Percentiles rank a stretch among this genome's conserved stretches.
phyloP scores from a whole-genome alignment of 768 basidiomycete genomes.

The Tulasnella sp. region DNA sequence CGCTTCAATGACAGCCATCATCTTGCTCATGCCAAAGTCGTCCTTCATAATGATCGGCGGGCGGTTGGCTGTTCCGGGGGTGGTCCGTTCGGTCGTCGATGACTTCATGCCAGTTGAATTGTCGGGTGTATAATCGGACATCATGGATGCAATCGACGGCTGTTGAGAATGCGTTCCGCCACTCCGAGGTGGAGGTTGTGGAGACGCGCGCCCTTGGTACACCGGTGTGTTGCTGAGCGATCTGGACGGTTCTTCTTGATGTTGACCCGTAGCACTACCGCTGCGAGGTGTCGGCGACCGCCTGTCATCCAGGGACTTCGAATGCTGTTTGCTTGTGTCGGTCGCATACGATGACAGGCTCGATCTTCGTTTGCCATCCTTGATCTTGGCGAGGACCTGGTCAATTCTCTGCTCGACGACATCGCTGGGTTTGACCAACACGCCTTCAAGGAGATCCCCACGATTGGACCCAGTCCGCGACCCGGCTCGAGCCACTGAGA shows the following conservation, averaged over 20 bases:
- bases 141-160: constrained; percentile 65
- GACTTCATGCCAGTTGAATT: constrained; percentile 22
- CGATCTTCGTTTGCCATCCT: constrained; percentile 32
- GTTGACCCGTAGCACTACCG: constrained; percentile 9
- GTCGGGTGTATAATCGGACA: constrained; percentile 39
- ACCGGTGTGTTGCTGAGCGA: constrained; percentile 30
- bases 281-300: constrained; percentile 18
- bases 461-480: not conserved
- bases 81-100: constrained; percentile 40
- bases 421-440: constrained; percentile 50
- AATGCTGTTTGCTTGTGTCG: not conserved
- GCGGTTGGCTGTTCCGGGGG: constrained; percentile 34
- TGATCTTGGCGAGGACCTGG: constrained; percentile 67
- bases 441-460: constrained; percentile 59
- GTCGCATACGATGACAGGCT: not conserved
- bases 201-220: constrained; percentile 18
- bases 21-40: constrained; percentile 77
- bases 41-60: constrained; percentile 36
- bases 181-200: constrained; percentile 23
- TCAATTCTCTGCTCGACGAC: constrained; percentile 62
- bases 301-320: not conserved
- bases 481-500: not conserved
- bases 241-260: not conserved
- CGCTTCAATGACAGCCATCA: constrained; percentile 82
- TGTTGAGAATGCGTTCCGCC: constrained; percentile 40